Percentiles rank a stretch among this genome's conserved stretches.
phyloP scores from a whole-genome alignment of 768 basidiomycete species.

The Mycena chlorophos region DNA sequence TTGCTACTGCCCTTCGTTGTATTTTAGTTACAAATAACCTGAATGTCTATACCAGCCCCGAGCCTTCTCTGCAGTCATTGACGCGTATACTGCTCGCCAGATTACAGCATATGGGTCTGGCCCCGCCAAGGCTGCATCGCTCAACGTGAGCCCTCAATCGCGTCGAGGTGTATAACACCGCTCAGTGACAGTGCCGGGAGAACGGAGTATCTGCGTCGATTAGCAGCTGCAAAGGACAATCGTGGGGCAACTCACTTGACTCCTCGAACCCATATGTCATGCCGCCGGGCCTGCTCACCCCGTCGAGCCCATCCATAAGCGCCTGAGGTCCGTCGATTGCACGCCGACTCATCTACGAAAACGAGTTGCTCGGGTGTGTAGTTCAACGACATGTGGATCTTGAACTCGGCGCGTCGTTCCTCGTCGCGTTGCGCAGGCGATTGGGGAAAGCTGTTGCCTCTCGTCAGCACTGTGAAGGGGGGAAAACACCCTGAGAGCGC shows the following conservation, averaged over 20 bases:
- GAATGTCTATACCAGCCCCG: slow-evolving; percentile 30
- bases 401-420: slow-evolving; percentile 13
- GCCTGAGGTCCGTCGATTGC: slow-evolving; percentile 26
- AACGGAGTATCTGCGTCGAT: slow-evolving; percentile 29
- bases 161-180: slow-evolving; percentile 31
- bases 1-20: too few species aligned
- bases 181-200: slow-evolving; percentile 36
- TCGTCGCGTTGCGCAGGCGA: slow-evolving; percentile 25
- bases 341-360: slow-evolving; percentile 35
- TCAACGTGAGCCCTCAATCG: slow-evolving; percentile 28
- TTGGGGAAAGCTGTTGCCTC: slow-evolving; percentile 13
- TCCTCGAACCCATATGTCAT: slow-evolving; percentile 6
- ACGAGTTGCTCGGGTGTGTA: slow-evolving; percentile 28
- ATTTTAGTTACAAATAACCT: slow-evolving; percentile 27
- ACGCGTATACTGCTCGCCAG: slow-evolving; percentile 27
- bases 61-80: slow-evolving; percentile 26
- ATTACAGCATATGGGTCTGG: slow-evolving; percentile 27
- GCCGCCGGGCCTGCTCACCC: slow-evolving; percentile 20
- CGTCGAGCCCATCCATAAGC: slow-evolving; percentile 24
- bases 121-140: too few species aligned
- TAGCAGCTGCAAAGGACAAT: slow-evolving; percentile 8
- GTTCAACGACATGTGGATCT: slow-evolving; percentile 6
- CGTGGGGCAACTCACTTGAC: slow-evolving; percentile 3
- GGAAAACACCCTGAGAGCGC: slow-evolving; percentile 7
- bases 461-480: neutral